phyloP scores from a whole-genome alignment of 768 basidiomycete genomes.

The Favolaschia claudopus region DNA sequence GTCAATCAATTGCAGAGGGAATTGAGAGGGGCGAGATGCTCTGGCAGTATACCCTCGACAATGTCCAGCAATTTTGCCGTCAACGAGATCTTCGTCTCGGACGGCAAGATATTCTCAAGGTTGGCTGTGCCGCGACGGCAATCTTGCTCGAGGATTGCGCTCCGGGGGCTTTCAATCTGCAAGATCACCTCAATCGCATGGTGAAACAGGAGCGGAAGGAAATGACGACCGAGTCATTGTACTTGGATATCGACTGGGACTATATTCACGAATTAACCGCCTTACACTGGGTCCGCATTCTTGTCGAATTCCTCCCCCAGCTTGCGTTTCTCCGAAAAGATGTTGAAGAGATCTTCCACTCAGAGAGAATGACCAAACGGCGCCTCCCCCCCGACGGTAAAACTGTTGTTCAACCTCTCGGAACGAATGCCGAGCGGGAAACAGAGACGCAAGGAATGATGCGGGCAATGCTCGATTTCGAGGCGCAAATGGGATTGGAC shows the following conservation, averaged over 20 bases:
- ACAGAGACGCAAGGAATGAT: constrained; percentile 31
- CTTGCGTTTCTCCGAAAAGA: constrained; percentile 20
- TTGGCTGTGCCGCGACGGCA: constrained; percentile 31
- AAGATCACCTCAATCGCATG: constrained; percentile 11
- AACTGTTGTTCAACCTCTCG: constrained; percentile 29
- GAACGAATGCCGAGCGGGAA: constrained; percentile 29
- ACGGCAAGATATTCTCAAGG: constrained; percentile 25
- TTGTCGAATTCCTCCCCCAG: constrained; percentile 28
- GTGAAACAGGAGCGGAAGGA: constrained; percentile 17
- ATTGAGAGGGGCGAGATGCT: not conserved
- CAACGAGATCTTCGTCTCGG: constrained; percentile 28
- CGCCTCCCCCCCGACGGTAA: constrained; percentile 27
- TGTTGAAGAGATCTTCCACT: constrained; percentile 22
- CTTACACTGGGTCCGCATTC: constrained; percentile 31
- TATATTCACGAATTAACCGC: constrained; percentile 21
- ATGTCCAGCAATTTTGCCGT: constrained; percentile 6
- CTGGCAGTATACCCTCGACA: constrained; percentile 1
- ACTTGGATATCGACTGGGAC: constrained; percentile 22
- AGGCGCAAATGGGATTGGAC: constrained; percentile 27
- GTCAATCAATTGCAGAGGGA: constrained; percentile 8
- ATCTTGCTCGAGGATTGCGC: constrained; percentile 22
- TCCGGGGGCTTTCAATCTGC: constrained; percentile 16
- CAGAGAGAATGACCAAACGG: constrained; percentile 22
- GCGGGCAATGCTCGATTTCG: constrained; percentile 15
- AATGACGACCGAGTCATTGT: constrained; percentile 25